phyloP scores from a whole-genome alignment of 2,329 filamentous ascomycete genomes.

The Exophiala lecanii-corni region DNA sequence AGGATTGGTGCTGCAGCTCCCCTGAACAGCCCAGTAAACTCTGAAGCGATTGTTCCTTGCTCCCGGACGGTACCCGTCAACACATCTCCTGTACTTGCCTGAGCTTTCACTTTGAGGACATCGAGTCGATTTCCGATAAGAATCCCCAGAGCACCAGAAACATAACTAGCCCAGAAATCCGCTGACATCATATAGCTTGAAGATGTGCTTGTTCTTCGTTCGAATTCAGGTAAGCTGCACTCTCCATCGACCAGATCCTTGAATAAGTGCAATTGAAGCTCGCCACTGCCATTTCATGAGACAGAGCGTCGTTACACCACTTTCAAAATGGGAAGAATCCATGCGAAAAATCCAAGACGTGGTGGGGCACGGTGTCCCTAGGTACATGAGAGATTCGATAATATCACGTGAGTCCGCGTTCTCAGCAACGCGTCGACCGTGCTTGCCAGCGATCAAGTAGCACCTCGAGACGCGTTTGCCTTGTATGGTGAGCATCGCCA shows the following conservation, averaged over 20 bases:
- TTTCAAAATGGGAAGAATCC: neutral
- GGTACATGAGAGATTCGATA: no score
- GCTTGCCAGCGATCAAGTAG: neutral
- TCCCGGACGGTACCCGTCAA: neutral
- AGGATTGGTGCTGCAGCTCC: constrained; percentile 82
- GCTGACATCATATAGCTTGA: constrained; percentile 79
- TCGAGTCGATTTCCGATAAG: constrained; percentile 84
- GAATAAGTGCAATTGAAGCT: no score
- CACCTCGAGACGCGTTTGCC: no score
- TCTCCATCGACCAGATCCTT: no score
- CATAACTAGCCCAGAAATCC: constrained; percentile 91
- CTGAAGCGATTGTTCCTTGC: constrained; percentile 5
- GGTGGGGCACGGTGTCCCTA: neutral
- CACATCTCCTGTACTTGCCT: constrained; percentile 51
- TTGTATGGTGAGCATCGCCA: no score
- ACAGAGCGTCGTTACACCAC: no score
- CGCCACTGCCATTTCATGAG: no score
- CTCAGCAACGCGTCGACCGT: neutral
- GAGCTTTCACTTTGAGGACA: constrained; percentile 72
- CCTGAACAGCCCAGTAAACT: constrained; percentile 28
- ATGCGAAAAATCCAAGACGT: neutral
- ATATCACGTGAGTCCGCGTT: constrained; percentile 16
- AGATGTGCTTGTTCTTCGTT: no score
- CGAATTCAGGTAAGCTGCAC: no score
- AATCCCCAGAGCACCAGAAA: constrained; percentile 80